Base-by-base conservation (phyloP, 371 early-diverging fungal species). In the Saksenaea oblongispora region DNA sequence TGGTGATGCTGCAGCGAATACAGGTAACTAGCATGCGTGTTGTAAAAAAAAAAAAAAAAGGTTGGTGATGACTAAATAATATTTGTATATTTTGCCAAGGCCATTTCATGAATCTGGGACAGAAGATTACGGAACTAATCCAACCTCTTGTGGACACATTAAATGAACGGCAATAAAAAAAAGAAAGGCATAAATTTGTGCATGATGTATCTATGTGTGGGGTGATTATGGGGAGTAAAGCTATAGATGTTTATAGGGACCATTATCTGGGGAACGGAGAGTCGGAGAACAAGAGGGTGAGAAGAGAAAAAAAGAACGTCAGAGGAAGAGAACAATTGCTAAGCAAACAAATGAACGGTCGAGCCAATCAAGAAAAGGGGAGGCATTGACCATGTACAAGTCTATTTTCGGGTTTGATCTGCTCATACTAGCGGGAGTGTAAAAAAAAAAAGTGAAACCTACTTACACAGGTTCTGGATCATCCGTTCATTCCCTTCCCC, bases 1-100 rank as follows among this genome's bases (percentile, higher is more conserved):
- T 35, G 84, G 79, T 18, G 80, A 80, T 54, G 73, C 84, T 24
- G 63, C 60, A 28, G 81, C 87, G 22, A 88, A 88, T 55, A 87
- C 86, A 34, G 89, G 88, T 80, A 76, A 66, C 31, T 31, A 31
- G 31, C 2, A 31, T 7, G 7, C 2, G 7, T 31, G 31, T 31
- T 31, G 31, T 31, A 47, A 10, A 10, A 27, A 24, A 57, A 31
- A 31, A 24, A 28, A 17, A 36, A 2, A 3, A 37, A 37, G 15
- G 1, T 37, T 41, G 18, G 18, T 14, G 18, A 17, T 41, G 4
- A 3, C 42, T 13, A 41, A 17, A n/a, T 5, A 5, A 41, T 44
- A 7, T 15, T 44, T 11, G 18, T 44, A 8, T 17, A 4, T n/a
- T 15, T 47, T 47, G n/a, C 5, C 24, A 18, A 47, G 51, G 51